These are phyloP conservation scores for Fusarium illudens DNA, from an alignment of 2,329 filamentous ascomycete species.

Conservation along the genomic window DNA sequence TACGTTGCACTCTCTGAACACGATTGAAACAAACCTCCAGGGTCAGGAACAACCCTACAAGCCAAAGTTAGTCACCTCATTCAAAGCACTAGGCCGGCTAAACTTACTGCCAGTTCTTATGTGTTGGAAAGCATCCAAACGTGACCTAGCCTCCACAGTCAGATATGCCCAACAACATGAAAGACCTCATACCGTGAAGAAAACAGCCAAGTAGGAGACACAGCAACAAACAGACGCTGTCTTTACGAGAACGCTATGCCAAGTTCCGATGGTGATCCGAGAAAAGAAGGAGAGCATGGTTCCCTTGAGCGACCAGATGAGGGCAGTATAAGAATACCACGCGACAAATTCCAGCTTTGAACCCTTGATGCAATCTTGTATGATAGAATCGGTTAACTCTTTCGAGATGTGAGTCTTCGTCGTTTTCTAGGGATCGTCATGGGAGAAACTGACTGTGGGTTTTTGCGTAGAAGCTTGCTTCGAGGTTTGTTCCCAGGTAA, in stretches of 20 bases:
- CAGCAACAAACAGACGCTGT: slow-evolving; percentile 1
- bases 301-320: slow-evolving; percentile 48
- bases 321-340: slow-evolving; percentile 51
- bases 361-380: slow-evolving; percentile 43
- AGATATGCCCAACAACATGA: neutral
- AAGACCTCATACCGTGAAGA: slow-evolving; percentile 25
- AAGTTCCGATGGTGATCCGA: slow-evolving; percentile 41
- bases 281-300: slow-evolving; percentile 44
- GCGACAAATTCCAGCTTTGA: slow-evolving; percentile 50
- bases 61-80: neutral
- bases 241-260: slow-evolving; percentile 37
- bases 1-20: neutral
- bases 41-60: slow-evolving; percentile 29
- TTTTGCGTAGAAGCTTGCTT: slow-evolving; percentile 11
- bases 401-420: neutral
- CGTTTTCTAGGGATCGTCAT: rapidly evolving
- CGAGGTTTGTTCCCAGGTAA: slow-evolving; percentile 34
- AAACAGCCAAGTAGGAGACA: slow-evolving; percentile 25
- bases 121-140: slow-evolving; percentile 32
- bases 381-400: slow-evolving; percentile 41
- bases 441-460: slow-evolving; percentile 4
- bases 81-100: rapidly evolving
- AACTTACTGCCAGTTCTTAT: slow-evolving; percentile 39
- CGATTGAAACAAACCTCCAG: slow-evolving; percentile 8
- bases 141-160: slow-evolving; percentile 12